Base-by-base conservation (phyloP, 352 stramenopile genomes). In the Pythium rishiriense region DNA sequence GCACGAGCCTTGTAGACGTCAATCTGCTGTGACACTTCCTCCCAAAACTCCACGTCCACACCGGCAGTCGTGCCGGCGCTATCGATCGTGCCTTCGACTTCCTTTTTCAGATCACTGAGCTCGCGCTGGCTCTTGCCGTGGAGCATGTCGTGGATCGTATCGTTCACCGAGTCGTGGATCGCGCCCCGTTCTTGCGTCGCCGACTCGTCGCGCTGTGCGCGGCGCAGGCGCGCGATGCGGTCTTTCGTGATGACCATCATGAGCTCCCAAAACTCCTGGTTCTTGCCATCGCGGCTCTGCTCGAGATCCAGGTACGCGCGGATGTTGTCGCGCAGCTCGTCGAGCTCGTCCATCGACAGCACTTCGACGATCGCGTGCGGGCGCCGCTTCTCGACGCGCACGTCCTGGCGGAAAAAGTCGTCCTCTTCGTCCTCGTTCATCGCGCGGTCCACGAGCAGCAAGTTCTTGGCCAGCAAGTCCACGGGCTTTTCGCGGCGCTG, bases 391-490 rank as follows among this genome's bases (percentile, higher is more conserved):
- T 97, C 81, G 24, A 98, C 81, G 28, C 95, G 81, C 37, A 90
- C 84, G 4, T 76, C 72, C 5, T 78, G 77, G n/a, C 87, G 79
- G 21, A 88, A 66, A 14, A 83, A 77, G 63, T 93, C 90, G 39
- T 81, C 76, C 55, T 95, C 86, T 46, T 91, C 58, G 11, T 71
- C 79, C 53, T 96, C 83, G 26, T 91, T 42, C 43, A 61, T 69
- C 73, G 39, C 85, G 66, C 68, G 76, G 28, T 75, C 97, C 62
- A 98, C 94, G 1, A 99, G 72, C n/a, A 99, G 79, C 48, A 99
- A 71, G 75, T 99, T 99, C 81, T 99, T 99, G n/a, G 97, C 97
- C 25, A 99, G 68, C 41, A 98, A 62, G 75, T 99, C 97, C 64
- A 99, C 91, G 1, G 97, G 97, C 61, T 97, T 94, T 66, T 98